Percentiles rank a stretch among this genome's conserved stretches.
These are phyloP conservation scores for Amanita subjunquillea DNA, from an alignment of 768 basidiomycete genomes.

Conservation along the genomic window DNA sequence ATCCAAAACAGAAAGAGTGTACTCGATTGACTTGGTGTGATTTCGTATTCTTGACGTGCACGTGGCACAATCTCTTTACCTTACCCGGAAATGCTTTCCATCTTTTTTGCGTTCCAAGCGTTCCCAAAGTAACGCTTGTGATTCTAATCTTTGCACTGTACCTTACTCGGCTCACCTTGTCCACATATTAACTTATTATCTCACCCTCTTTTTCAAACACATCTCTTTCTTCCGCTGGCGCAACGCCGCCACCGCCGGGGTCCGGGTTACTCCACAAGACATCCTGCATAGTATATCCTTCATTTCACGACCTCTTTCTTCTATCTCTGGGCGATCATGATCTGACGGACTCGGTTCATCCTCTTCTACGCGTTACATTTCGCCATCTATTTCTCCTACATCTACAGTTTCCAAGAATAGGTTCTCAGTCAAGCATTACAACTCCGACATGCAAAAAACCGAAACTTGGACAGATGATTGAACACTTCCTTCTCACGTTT, in stretches of 20 bases:
- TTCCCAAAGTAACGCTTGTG: background rate
- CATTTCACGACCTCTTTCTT: background rate
- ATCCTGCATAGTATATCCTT: background rate
- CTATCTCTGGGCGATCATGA: background rate
- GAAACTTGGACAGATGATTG: constrained; percentile 27
- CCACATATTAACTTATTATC: constrained; percentile 4
- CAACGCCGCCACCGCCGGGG: background rate
- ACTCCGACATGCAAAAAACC: constrained; percentile 11
- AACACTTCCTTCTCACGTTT: constrained; percentile 26
- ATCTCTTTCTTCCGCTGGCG: background rate
- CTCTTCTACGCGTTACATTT: constrained; percentile 1
- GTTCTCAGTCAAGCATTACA: background rate
- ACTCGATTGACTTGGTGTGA: no score
- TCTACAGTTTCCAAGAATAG: background rate
- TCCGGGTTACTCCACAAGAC: background rate
- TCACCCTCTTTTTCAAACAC: background rate
- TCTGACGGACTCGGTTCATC: background rate
- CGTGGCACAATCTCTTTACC: no score
- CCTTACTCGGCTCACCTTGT: constrained; percentile 5
- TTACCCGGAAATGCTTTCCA: constrained; percentile 1
- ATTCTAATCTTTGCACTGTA: background rate
- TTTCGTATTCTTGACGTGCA: no score
- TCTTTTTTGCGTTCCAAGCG: constrained; percentile 1
- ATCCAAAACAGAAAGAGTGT: no score
- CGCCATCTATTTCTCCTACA: background rate